Percentiles rank a stretch among this genome's conserved stretches.
These are phyloP conservation scores for Yamadazyma epiphylla DNA, from an alignment of 1,139 yeast species.

Conservation along the genomic window DNA sequence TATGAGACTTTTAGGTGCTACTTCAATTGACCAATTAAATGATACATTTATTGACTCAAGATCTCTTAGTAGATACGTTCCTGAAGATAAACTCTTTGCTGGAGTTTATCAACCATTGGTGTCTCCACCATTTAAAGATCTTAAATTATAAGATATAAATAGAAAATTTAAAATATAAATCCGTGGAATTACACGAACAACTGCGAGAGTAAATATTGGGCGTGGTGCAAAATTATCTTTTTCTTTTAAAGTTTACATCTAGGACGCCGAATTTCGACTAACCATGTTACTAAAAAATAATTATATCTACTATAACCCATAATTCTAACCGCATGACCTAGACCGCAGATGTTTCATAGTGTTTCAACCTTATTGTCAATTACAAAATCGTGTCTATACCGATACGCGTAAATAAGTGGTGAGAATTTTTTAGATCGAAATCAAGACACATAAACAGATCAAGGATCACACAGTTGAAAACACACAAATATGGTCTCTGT, in stretches of 20 bases:
- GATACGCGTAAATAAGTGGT: constrained; percentile 3
- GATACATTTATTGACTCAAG: constrained; percentile 37
- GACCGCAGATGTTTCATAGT: too few relatives aligned
- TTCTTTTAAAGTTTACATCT: too few relatives aligned
- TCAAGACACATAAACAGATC: constrained; percentile 1
- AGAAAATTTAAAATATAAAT: too few relatives aligned
- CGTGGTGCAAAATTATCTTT: too few relatives aligned
- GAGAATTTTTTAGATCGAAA: constrained; percentile 3
- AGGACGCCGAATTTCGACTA: too few relatives aligned
- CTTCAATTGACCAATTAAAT: constrained; percentile 57
- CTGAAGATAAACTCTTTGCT: constrained; percentile 35
- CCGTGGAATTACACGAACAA: constrained; percentile 14
- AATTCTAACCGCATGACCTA: too few relatives aligned
- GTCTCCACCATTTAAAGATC: constrained; percentile 29
- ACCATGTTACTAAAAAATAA: too few relatives aligned
- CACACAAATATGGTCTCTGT: constrained; percentile 15
- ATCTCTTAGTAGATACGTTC: constrained; percentile 13
- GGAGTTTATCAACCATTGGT: constrained; percentile 37
- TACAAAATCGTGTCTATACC: constrained; percentile 1
- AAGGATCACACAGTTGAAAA: neutral
- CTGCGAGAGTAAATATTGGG: constrained; percentile 5
- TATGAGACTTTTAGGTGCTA: constrained; percentile 84
- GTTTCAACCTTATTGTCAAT: too few relatives aligned
- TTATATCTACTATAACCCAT: too few relatives aligned
- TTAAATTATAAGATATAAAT: constrained; percentile 2